These are phyloP conservation scores for Sporothrix luriei DNA, from an alignment of 2,329 filamentous ascomycete species.

Conservation along the genomic window DNA sequence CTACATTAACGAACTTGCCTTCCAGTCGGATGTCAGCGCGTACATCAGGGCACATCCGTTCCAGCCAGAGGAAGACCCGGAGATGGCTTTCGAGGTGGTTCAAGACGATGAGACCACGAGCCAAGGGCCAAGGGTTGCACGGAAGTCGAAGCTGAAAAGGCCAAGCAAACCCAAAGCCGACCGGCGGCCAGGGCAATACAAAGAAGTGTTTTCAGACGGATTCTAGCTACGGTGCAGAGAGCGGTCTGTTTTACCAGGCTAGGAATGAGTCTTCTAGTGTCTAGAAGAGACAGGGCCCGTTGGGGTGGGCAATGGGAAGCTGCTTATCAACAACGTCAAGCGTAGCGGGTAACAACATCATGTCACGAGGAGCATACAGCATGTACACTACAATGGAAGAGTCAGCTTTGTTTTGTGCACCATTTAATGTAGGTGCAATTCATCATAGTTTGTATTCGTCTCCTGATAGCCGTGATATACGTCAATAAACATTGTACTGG, in stretches of 20 bases:
- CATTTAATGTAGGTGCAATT: not conserved
- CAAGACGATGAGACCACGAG: slow-evolving; percentile 15
- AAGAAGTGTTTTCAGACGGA: too few relatives aligned
- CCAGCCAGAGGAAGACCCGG: not conserved
- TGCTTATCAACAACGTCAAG: too few relatives aligned
- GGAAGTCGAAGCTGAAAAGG: not conserved
- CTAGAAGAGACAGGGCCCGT: too few relatives aligned
- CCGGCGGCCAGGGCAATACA: too few relatives aligned
- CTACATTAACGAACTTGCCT: slow-evolving; percentile 59
- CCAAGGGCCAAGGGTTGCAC: not conserved
- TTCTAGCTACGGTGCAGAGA: too few relatives aligned
- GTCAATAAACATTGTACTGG: slow-evolving; percentile 25
- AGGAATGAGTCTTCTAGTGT: too few relatives aligned
- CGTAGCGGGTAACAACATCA: not conserved
- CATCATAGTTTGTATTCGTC: slow-evolving; percentile 14
- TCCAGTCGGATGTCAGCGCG: slow-evolving; percentile 63
- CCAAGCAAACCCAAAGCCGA: too few relatives aligned
- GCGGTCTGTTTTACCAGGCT: too few relatives aligned
- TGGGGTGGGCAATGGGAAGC: too few relatives aligned
- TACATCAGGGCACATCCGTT: slow-evolving; percentile 61
- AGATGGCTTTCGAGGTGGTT: not conserved
- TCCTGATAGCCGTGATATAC: slow-evolving; percentile 24
- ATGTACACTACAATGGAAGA: not conserved
- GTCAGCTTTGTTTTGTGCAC: not conserved
- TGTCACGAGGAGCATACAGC: not conserved